Conservation (phyloP, 2,329 filamentous ascomycete genomes). For the Apiospora hydei region DNA sequence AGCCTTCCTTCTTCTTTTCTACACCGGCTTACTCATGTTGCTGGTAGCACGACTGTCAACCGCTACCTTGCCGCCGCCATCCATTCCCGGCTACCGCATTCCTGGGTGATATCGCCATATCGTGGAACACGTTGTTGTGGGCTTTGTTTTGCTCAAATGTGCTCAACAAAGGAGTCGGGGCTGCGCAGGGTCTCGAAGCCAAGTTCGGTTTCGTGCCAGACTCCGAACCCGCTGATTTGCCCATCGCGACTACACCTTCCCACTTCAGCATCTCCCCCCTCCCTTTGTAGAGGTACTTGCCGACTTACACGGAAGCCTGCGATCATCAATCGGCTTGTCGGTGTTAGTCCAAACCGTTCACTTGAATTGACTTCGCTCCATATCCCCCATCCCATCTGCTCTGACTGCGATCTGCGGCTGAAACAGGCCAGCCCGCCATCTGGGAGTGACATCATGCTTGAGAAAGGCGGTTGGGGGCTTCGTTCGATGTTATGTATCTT, state of each 20-base stretch:
- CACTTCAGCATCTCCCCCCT: neutral
- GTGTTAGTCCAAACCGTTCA: neutral
- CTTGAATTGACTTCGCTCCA: neutral
- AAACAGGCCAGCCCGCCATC: neutral
- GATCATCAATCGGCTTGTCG: neutral
- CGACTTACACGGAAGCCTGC: neutral
- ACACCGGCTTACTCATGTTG: neutral
- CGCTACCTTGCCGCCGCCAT: neutral
- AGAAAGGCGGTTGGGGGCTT: too few species aligned
- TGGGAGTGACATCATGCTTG: neutral
- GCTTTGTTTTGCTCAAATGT: constrained; percentile 23
- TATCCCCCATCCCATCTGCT: neutral
- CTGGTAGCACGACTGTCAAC: neutral
- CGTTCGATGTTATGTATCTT: neutral
- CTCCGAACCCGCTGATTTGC: neutral
- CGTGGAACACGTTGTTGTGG: neutral
- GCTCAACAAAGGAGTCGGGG: constrained; percentile 2
- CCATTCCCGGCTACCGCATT: constrained; percentile 1
- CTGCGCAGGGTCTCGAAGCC: neutral
- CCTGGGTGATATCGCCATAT: neutral
- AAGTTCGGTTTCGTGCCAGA: constrained; percentile 12
- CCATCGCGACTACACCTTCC: neutral
- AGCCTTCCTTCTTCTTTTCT: neutral
- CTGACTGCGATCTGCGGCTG: neutral
- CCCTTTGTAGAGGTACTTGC: neutral